Evolutionary conservation across 345 rosid species (phyloP), one percentile per base, ranked within the genome.

Genomic region (Leavenworthia alabamica): DNA sequence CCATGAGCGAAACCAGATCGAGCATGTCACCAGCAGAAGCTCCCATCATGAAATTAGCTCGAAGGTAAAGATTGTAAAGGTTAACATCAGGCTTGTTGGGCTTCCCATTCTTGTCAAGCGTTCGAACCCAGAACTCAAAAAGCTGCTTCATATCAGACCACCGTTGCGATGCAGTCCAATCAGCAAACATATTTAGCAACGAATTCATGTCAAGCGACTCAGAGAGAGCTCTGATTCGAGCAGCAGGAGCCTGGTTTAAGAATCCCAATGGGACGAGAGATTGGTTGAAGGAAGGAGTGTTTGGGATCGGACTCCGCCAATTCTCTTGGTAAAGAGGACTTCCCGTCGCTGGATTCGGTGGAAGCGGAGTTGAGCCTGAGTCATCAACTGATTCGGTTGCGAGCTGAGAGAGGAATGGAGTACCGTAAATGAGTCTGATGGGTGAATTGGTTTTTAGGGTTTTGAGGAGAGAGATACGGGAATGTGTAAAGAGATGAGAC

Each of bases 301-400:
- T 49, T 0, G 77, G 80, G 37, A 73, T 68, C 17, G 90, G 95
- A 67, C 31, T 81, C 8, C 99, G 81, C 96, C 94, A 93, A 65
- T 83, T 85, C 61, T 88, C 89, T 13, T 71, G 79, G 72, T 89
- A 92, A 43, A 86, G 78, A 0, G 98, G 96, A 65, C 96, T 87
- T 29, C 95, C 97, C 16, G 95, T 70, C 4, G 92, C 88, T 0
- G 99, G 96, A 69, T 84, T 93, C 0, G 99, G 94, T 2, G 96
- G 99, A 44, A 92, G 86, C 24, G 90, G 82, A 0, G 86, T 62
- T 3, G 77, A 48, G 4, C 8, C n/a, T 14, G 52, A 64, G 53
- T 68, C 22, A 13, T 64, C 63, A 29, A 53, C 2, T 39, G 79
- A 59, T 4, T 88, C 89, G 15, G 80, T 77, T 48, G 80, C 84